These are phyloP conservation scores for Atkinsonella texensis DNA, from an alignment of 2,329 filamentous ascomycete species.

Conservation along the genomic window DNA sequence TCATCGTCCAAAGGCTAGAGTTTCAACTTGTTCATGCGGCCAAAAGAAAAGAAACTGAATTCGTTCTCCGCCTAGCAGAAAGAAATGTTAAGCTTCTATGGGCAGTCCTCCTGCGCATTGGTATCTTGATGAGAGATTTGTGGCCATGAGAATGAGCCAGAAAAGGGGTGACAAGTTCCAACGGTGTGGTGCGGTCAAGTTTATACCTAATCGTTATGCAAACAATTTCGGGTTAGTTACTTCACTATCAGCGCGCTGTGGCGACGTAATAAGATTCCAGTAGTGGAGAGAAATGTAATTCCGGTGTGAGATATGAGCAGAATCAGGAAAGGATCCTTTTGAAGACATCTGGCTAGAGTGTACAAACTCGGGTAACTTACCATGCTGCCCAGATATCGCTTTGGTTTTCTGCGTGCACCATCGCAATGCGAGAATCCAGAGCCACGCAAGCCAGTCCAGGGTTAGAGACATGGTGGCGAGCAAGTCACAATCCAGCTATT, in stretches of 20 bases:
- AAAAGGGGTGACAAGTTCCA: not conserved
- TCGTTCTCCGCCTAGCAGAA: no score
- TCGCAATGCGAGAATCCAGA: constrained; percentile 10
- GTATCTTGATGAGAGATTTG: no score
- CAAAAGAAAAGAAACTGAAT: no score
- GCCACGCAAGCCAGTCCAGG: constrained; percentile 7
- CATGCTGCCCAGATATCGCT: constrained; percentile 39
- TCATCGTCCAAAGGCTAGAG: no score
- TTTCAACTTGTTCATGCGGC: no score
- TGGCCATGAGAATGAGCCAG: not conserved
- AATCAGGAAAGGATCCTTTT: constrained; percentile 21
- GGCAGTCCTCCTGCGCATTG: no score
- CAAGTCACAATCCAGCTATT: constrained; percentile 11
- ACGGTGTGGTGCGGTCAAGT: not conserved
- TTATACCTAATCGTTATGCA: not conserved
- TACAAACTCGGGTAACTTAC: constrained; percentile 41
- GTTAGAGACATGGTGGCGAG: constrained; percentile 6
- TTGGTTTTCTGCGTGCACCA: constrained; percentile 10
- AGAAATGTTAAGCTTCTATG: no score
- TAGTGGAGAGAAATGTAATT: not conserved
- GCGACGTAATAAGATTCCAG: not conserved
- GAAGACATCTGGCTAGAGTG: constrained; percentile 35
- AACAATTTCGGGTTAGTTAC: not conserved
- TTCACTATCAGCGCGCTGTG: not conserved
- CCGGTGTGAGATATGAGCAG: not conserved